Evolutionary conservation across 1,284 basidiomycete genomes (phyloP), one percentile per base, ranked within the genome.

Genomic region (Austroboletus niveus): DNA sequence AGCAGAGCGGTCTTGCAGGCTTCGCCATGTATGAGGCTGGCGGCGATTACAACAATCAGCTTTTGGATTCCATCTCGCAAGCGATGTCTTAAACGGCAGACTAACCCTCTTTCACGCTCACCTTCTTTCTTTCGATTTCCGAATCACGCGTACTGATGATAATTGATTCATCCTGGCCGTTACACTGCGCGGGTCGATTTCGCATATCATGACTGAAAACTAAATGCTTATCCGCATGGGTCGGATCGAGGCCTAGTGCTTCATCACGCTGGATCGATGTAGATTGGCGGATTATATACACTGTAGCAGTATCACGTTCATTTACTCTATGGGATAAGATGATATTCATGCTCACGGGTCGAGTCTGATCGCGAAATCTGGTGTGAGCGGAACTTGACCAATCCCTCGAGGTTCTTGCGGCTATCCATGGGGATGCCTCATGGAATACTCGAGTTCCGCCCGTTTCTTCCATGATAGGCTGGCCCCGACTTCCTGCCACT

Each of bases 21-120:
- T 87, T 83, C 58, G 75, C 83, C 12, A 75, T 85, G 68, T 87
- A 83, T 75, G 80, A 87, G 62, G 74, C 77, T 32, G 81, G 76
- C 44, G 82, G 82, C 12, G 85, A 87, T 68, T 76, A 69, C 55
- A 63, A 80, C 24, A 75, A 83, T 61, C 73, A 77, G 29, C 72
- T 88, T 27, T 64, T 86, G 45, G 69, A 80, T 57, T 73, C 84
- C 14, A 83, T 87, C 58, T 67, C 70, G 47, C 45, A 14, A 3
- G 66, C 57, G 7, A 64, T 67, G 53, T 49, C 53, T 27, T 66
- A 9, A 62, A 51, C 22, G 35, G 46, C 31, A 14, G n/a, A 52
- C 20, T 7, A 12, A 5, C 49, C 34, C 49, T 3, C 61, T 49
- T 38, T 58, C 59, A 10, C 36, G 49, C 22, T 8, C 30, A 31